These are phyloP conservation scores for Aspergillus hancockii DNA, from an alignment of 495 filamentous ascomycete species.

Conservation along the genomic window DNA sequence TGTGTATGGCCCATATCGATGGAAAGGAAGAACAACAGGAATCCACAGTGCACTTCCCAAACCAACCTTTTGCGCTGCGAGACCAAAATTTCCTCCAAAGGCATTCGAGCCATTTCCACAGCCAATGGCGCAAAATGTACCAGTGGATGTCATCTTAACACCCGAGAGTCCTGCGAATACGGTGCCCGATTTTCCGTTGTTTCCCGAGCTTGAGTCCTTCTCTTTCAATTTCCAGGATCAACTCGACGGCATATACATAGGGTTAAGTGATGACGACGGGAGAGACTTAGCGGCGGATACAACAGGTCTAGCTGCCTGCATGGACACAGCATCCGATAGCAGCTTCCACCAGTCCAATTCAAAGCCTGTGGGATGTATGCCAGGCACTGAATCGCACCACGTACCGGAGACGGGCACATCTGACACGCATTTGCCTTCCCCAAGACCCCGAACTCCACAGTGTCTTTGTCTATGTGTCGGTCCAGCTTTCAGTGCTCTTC, in stretches of 20 bases:
- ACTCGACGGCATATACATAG: not conserved
- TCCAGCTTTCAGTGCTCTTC: not conserved
- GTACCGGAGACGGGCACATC: not conserved
- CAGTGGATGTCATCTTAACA: no score
- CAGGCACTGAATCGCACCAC: not conserved
- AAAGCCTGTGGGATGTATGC: not conserved
- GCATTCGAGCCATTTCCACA: not conserved
- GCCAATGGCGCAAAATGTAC: not conserved
- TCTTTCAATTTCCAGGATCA: not conserved
- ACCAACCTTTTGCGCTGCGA: not conserved
- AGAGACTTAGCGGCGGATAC: not conserved
- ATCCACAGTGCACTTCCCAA: not conserved
- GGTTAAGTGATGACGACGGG: not conserved
- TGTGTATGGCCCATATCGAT: conserved; percentile 1
- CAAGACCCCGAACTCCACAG: not conserved
- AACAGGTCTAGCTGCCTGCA: not conserved
- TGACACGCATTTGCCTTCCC: not conserved
- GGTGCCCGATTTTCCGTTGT: not conserved
- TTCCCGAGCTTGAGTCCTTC: not conserved
- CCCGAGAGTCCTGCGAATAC: not conserved
- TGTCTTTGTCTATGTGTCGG: not conserved
- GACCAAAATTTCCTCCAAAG: not conserved
- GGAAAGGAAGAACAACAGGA: not conserved
- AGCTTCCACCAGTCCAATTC: no score
- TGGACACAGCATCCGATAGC: not conserved